These are phyloP conservation scores for Grosmannia serpens DNA, from an alignment of 2,329 filamentous ascomycete species.

Conservation along the genomic window DNA sequence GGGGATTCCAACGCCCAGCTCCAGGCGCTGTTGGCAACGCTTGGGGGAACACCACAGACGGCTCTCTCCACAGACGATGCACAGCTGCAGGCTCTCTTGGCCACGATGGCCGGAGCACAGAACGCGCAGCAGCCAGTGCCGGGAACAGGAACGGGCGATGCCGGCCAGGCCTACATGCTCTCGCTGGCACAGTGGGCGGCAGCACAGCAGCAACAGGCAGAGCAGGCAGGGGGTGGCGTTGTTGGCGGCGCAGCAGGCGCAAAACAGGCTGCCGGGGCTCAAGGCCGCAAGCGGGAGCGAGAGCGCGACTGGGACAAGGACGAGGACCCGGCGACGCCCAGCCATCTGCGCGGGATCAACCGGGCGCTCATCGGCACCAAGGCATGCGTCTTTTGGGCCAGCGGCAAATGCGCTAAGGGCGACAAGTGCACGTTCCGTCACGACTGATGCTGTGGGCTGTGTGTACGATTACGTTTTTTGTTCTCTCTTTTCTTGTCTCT, in stretches of 20 bases:
- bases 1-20: constrained; percentile 11
- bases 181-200: constrained; percentile 9
- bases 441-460: constrained; percentile 26
- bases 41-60: constrained; percentile 4
- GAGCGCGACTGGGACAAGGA: constrained; percentile 21
- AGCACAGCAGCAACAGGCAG: constrained; percentile 1
- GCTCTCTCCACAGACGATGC: neutral
- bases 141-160: neutral
- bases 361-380: constrained; percentile 52
- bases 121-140: neutral
- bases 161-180: constrained; percentile 7
- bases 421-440: constrained; percentile 66
- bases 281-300: constrained; percentile 14
- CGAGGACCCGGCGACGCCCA: constrained; percentile 21
- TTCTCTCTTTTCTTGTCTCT: neutral
- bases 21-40: constrained; percentile 10
- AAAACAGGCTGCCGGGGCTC: neutral
- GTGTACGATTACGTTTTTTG: no score
- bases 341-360: constrained; percentile 34
- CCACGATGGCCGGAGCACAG: neutral
- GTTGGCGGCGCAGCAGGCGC: neutral
- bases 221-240: neutral
- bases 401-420: constrained; percentile 62
- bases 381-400: constrained; percentile 57
- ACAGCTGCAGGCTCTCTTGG: constrained; percentile 1